Evolutionary conservation across 345 rosid species (phyloP), one percentile per base, ranked within the genome.

Genomic region (Punica granatum): DNA sequence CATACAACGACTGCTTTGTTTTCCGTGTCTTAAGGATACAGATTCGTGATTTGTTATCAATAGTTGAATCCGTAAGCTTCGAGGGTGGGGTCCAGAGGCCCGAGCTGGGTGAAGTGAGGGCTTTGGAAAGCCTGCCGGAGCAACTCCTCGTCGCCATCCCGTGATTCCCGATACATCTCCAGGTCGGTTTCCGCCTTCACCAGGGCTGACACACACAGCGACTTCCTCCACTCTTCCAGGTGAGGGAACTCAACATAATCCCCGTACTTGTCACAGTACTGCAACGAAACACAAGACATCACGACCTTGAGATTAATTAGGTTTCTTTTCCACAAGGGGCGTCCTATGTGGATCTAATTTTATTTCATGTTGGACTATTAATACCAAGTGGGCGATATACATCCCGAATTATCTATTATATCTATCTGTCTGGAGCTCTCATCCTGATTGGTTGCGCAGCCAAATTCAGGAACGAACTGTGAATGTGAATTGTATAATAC

Each of bases 141-240:
- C 36, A 88, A 82, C 21, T 85, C 83, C 70, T 88, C 84, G 70
- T 92, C 96, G 33, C 43, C 65, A 44, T 70, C 94, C 92, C 87
- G 87, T 8, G 84, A 77, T 76, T 93, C 98, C 1, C 90, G 81
- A 31, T 79, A 93, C 0, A 84, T 81, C 75, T 90, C 98, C 71
- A 88, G 66, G 73, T 93, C 81, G 33, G 67, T 85, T 1, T 67
- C 66, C 0, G 88, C 77, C 25, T 90, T 88, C 23, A 56, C 60
- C 19, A 90, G 25, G 15, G 96, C 78, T 0, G 92, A 84, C 23
- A 85, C 0, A 79, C 96, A 88, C 0, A 93, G 82, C 42, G 76
- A 70, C 77, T 90, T 93, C 77, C 93, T 93, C 98, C 98, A 93
- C 68, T 90, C 92, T 77, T 93, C 98, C 51, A 88, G 70, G 71